A percentile compares a stretch with the other conserved stretches of the same genome.
These are phyloP conservation scores for Flaveria ramosissima DNA, from an alignment of 129 eudicot genomes.

Conservation along the genomic window DNA sequence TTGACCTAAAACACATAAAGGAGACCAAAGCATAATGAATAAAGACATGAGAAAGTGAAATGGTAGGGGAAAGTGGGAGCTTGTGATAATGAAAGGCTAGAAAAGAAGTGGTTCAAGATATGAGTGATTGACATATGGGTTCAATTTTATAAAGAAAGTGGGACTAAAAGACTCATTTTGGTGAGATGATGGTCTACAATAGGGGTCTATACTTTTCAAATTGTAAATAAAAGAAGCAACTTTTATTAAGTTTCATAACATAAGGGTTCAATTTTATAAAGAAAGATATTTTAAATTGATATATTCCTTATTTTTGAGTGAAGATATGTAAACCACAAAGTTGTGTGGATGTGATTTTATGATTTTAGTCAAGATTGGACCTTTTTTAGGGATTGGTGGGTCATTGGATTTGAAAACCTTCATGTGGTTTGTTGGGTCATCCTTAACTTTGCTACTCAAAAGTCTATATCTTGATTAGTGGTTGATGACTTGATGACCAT, in stretches of 20 bases:
- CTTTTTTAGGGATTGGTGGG: conserved; percentile 38
- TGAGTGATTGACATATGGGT: conserved; percentile 13
- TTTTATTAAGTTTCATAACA: background rate
- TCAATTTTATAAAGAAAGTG: too few relatives aligned
- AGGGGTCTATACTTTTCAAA: background rate
- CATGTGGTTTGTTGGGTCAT: conserved; percentile 45
- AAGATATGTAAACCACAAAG: background rate
- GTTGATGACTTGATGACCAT: conserved; percentile 34
- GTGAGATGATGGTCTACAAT: conserved; percentile 31
- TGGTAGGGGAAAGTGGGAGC: conserved; percentile 41
- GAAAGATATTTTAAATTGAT: background rate
- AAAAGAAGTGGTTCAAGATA: conserved; percentile 27
- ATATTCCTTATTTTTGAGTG: conserved; percentile 16
- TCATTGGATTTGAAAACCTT: conserved; percentile 37
- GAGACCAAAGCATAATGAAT: conserved; percentile 42
- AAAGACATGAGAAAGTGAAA: conserved; percentile 44
- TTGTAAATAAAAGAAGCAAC: conserved; percentile 10
- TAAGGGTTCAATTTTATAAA: background rate
- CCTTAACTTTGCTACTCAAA: conserved; percentile 35
- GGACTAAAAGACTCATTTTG: conserved; percentile 33
- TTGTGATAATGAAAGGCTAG: conserved; percentile 50
- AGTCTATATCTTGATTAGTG: conserved; percentile 38
- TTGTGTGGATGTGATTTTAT: conserved; percentile 25
- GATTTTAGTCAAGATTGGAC: conserved; percentile 28
- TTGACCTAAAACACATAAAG: conserved; percentile 43